These are phyloP conservation scores for Aspergillus egyptiacus DNA, from an alignment of 495 filamentous ascomycete species.

Conservation along the genomic window DNA sequence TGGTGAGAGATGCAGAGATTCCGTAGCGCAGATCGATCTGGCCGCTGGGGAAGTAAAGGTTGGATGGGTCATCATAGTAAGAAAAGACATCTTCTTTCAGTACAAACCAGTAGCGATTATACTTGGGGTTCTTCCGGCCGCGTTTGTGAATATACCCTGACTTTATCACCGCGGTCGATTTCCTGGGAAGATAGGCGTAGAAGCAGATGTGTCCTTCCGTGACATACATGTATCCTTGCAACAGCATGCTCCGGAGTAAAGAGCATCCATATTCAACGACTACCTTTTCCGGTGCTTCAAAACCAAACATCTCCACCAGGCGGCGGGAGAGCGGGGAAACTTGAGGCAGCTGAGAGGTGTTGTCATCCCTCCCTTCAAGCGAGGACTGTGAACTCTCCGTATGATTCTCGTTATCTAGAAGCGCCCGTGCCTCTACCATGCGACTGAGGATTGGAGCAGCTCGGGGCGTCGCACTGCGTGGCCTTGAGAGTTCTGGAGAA, in stretches of 20 bases:
- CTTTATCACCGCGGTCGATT: conserved; percentile 72
- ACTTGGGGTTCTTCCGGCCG: conserved; percentile 82
- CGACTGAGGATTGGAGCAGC: conserved; percentile 71
- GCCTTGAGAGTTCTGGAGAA: conserved; percentile 20
- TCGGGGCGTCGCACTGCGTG: conserved; percentile 40
- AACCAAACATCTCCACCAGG: conserved; percentile 84
- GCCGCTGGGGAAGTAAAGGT: conserved; percentile 86
- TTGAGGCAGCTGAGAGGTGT: conserved; percentile 21
- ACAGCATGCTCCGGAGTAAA: conserved; percentile 82
- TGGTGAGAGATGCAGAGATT: conserved; percentile 68
- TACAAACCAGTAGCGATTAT: conserved; percentile 94
- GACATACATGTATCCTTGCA: conserved; percentile 97
- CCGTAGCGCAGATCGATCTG: conserved; percentile 91
- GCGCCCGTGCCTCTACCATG: conserved; percentile 75
- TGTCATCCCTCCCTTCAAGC: conserved; percentile 16
- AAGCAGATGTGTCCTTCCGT: conserved; percentile 92
- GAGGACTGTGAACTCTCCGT: conserved; percentile 19
- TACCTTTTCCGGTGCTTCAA: conserved; percentile 76
- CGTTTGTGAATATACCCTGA: conserved; percentile 87
- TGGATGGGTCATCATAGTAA: conserved; percentile 80
- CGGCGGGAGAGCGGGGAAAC: conserved; percentile 54
- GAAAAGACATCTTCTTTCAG: conserved; percentile 90
- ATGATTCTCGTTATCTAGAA: conserved; percentile 43
- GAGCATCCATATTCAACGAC: conserved; percentile 92
- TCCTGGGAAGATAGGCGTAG: conserved; percentile 92